Evolutionary conservation across 2,329 filamentous ascomycete genomes (phyloP), one percentile per base, ranked within the genome.

Genomic region (Colletotrichum sp.): DNA sequence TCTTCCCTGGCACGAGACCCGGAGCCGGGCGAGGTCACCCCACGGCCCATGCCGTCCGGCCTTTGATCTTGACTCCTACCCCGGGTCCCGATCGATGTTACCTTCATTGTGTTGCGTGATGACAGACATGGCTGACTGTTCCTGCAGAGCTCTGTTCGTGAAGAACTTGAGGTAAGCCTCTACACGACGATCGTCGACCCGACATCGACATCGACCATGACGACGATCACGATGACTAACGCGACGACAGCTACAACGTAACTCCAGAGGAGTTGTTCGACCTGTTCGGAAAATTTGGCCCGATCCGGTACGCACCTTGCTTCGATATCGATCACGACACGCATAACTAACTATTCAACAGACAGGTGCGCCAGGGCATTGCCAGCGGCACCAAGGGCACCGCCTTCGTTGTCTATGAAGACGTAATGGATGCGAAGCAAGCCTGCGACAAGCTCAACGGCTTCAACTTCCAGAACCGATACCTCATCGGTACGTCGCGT

Each of bases 401-500:
- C 70, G 97, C 96, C 80, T 99, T 98, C 87, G 97, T 99, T 81
- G 97, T 99, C 87, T 99, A 98, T 90, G 97, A 99, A 88, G 97
- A 99, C 91, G 96, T 99, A 81, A 95, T 97, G 92, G 97, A 99
- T 90, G 96, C 97, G 80, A 99, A 99, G 90, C 94, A 96, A 88
- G 97, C 97, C 84, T 99, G 97, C 91, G 97, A 99, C 90, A 98
- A 99, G 90, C 91, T 99, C 86, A 99, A 99, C 90, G 97, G 97
- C 85, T 99, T 98, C 93, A 99, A 99, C 90, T 99, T 99, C 87
- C 97, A 99, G 90, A 98, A 96, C 89, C 95, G 97, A 85, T 99
- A 99, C 88, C 95, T 99, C 82, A 97, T 99, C 83, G 96, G 95
- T 98, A 92, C 77, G 95, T 92, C 66, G 24, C 62, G 63, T 65